phyloP scores from a whole-genome alignment of 2,329 filamentous ascomycete genomes.

The Torrubiella hemipterigena region DNA sequence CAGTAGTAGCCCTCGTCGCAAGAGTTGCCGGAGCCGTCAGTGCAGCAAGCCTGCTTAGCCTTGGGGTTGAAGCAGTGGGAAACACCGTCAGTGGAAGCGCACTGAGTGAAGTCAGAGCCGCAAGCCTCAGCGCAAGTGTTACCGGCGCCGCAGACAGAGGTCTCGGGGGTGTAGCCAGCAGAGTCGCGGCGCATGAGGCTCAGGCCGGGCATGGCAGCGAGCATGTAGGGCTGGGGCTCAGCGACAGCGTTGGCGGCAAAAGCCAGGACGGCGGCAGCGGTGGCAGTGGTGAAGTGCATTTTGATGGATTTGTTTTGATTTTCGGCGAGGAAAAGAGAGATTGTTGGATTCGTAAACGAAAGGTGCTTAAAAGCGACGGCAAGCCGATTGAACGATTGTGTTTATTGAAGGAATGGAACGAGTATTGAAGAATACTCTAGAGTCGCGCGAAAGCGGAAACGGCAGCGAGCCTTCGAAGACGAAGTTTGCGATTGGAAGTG shows the following conservation, averaged over 20 bases:
- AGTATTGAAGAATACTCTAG: constrained; percentile 16
- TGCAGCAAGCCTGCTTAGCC: constrained; percentile 43
- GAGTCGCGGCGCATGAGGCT: constrained; percentile 31
- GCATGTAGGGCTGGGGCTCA: constrained; percentile 22
- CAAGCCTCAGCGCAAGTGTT: constrained; percentile 43
- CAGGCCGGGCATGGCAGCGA: constrained; percentile 24
- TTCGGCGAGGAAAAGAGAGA: constrained; percentile 2
- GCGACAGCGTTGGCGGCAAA: constrained; percentile 19
- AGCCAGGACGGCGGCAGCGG: constrained; percentile 21
- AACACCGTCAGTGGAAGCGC: constrained; percentile 32
- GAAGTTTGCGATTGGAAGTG: constrained; percentile 3
- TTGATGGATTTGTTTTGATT: constrained; percentile 11
- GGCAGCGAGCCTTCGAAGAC: constrained; percentile 7
- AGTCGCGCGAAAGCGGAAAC: constrained; percentile 6
- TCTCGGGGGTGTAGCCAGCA: constrained; percentile 36
- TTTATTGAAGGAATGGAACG: constrained; percentile 13
- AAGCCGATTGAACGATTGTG: constrained; percentile 1
- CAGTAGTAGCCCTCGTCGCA: constrained; percentile 53
- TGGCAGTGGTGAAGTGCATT: constrained; percentile 22
- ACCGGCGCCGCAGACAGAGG: constrained; percentile 35
- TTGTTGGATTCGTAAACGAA: not conserved
- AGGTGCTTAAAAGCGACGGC: constrained; percentile 1
- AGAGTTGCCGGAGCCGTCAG: constrained; percentile 43
- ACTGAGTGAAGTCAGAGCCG: constrained; percentile 35
- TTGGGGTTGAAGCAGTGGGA: constrained; percentile 47